Base-by-base conservation (phyloP, 1,284 basidiomycete species). In the Trametes pubescens region DNA sequence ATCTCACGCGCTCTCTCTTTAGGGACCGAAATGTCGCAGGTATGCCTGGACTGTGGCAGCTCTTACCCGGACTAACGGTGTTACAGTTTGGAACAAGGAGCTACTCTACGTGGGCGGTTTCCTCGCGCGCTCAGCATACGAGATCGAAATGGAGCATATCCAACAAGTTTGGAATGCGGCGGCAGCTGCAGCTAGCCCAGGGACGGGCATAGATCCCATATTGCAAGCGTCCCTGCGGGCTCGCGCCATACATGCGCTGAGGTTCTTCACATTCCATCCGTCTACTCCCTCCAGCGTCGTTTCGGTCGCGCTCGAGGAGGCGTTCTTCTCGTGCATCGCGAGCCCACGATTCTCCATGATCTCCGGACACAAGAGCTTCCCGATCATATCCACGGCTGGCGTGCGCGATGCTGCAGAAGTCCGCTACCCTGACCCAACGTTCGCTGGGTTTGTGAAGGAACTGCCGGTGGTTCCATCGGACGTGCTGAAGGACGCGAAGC, bases 261-360 rank as follows among this genome's bases (percentile, higher is more conserved):
- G 89, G 67, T 95, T 99, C 79, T 95, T 98, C 82, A 91, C 91
- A 1, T 98, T 95, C 77, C 84, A 90, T 67, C 79, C 84, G 0
- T 96, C 96, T 0, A 96, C 96, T 0, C 98, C 97, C 0, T 95
- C 94, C 0, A 77, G 88, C 1, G 86, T 93, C 53, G 93, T 99
- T n/a, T 90, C 93, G 0, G 79, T 80, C n/a, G 77, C 89, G 13
- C 84, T 98, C 64, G 92, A 96, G 76, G 80, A 84, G 0, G 88
- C 91, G 1, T 99, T 99, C 78, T 99, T 98, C 74, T 78, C 81
- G 1, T 94, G 91, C 66, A 77, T 75, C 14, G 51, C 59, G 4
- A 68, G 52, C 21, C 76, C 78, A 1, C 37, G 64, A 5, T 63
- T 71, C 26, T 53, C 69, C 7, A 52, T 61, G 34, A 66, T 73